phyloP scores from a whole-genome alignment of 2,329 filamentous ascomycete species.

The Cadophora sp. region DNA sequence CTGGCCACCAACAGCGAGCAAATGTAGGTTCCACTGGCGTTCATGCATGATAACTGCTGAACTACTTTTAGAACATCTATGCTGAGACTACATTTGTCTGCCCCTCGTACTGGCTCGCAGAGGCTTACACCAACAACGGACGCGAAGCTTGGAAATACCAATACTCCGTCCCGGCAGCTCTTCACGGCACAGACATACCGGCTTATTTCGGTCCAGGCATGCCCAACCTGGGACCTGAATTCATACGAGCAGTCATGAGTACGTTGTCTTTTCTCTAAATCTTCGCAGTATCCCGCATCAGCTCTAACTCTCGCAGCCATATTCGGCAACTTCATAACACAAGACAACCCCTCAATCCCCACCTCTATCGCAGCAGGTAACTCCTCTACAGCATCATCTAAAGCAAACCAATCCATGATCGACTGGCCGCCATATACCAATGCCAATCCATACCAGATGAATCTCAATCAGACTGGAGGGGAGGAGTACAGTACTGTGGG shows the following conservation, averaged over 20 bases:
- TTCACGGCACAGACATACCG: conserved; percentile 46
- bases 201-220: conserved; percentile 42
- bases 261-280: neutral
- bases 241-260: conserved; percentile 24
- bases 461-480: conserved; percentile 35
- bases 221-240: conserved; percentile 17
- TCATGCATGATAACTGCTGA: neutral
- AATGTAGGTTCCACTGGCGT: conserved; percentile 30
- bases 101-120: conserved; percentile 58
- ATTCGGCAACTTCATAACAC: conserved; percentile 30
- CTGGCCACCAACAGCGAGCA: conserved; percentile 58
- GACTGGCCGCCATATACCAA: conserved; percentile 26
- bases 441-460: conserved; percentile 23
- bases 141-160: conserved; percentile 52
- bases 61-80: conserved; percentile 50
- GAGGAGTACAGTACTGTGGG: conserved; percentile 7
- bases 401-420: conserved; percentile 3
- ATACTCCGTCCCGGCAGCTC: conserved; percentile 48
- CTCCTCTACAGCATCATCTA: neutral
- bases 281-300: neutral
- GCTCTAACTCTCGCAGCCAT: conserved; percentile 16
- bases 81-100: conserved; percentile 62
- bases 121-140: conserved; percentile 49
- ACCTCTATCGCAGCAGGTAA: conserved; percentile 14
- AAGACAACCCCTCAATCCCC: conserved; percentile 27